Base-by-base conservation (phyloP, 78 protist species). In the Dictyostelium capitatum region DNA sequence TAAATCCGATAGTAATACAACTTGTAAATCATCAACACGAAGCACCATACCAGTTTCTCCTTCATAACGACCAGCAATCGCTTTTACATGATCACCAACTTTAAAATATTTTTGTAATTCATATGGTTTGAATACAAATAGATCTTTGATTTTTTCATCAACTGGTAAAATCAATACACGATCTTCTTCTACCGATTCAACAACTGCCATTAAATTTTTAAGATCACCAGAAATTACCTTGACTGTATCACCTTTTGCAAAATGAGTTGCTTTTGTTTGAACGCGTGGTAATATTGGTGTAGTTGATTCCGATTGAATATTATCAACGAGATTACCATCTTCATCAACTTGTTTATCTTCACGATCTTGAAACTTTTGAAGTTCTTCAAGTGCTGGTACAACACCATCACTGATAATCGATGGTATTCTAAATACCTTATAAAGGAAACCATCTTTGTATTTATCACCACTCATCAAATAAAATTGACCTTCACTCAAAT, bases 11-110 rank as follows among this genome's bases (percentile, higher is more conserved):
- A 94, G 53, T 15, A 94, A n/a, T 14, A 59, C 78, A 9, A 82
- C 82, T 51, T 54, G 54, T 51, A 62, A 23, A 62, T 81, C 95
- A 67, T 94, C 91, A 25, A 87, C 91, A 25, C 85, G 37, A 50
- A 82, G 23, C 20, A 94, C 91, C 59, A 89, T 32, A 72, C 96
- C 96, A 14, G 96, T 94, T 65, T 94, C 96, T n/a, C 96, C 95
- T 43, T 80, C 89, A 72, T 89, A 81, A 23, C 82, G 30, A 69
- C 96, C 96, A n/a, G 62, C 14, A 56, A 81, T 94, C 11, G 83
- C 96, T 51, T 94, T 94, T 19, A 94, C 85, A 41, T 94, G 96
- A 47, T 87, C 95, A 64, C 96, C 96, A 75, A 73, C 48, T 43
- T 81, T 72, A 82, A 94, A 89, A 28, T 67, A 81, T 50, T 94